These are phyloP conservation scores for Apostasia ramifera DNA, from an alignment of 106 monocot species.

Conservation along the genomic window DNA sequence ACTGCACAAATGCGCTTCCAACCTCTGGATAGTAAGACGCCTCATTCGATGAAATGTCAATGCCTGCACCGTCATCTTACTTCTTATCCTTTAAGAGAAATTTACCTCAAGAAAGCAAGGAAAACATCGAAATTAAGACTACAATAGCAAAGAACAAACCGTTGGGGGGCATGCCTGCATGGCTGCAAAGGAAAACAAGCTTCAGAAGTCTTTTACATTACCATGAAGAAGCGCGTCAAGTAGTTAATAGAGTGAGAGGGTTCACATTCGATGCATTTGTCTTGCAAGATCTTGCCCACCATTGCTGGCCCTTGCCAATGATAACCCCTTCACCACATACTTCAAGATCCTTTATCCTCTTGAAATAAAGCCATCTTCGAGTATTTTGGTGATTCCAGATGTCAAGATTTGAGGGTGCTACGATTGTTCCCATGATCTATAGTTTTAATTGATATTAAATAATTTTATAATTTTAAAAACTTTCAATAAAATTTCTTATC, in stretches of 20 bases:
- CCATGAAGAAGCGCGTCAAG: not conserved
- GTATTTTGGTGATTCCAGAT: conserved; percentile 34
- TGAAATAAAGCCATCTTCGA: conserved; percentile 53
- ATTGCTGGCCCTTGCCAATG: conserved; percentile 55
- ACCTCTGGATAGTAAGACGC: conserved; percentile 44
- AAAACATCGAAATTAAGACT: not conserved
- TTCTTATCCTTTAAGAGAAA: not conserved
- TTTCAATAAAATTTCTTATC: too few species aligned
- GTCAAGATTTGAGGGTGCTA: conserved; percentile 62
- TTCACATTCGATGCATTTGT: conserved; percentile 49
- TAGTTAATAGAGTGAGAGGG: not conserved
- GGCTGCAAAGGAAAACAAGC: conserved; percentile 45
- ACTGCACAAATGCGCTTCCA: conserved; percentile 77
- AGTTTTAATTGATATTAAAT: too few species aligned
- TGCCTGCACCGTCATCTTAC: conserved; percentile 34
- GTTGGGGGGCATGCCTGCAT: conserved; percentile 55
- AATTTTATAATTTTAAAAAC: too few species aligned
- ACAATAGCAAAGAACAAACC: conserved; percentile 30
- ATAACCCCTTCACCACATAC: conserved; percentile 43
- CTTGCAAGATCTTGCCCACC: conserved; percentile 89
- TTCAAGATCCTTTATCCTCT: conserved; percentile 24
- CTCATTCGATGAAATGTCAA: conserved; percentile 62
- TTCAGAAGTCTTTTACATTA: conserved; percentile 7
- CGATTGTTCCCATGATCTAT: conserved; percentile 56
- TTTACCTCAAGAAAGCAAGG: not conserved